Conservation (phyloP, 805 yeast species). For the Kuraishia molischiana region DNA sequence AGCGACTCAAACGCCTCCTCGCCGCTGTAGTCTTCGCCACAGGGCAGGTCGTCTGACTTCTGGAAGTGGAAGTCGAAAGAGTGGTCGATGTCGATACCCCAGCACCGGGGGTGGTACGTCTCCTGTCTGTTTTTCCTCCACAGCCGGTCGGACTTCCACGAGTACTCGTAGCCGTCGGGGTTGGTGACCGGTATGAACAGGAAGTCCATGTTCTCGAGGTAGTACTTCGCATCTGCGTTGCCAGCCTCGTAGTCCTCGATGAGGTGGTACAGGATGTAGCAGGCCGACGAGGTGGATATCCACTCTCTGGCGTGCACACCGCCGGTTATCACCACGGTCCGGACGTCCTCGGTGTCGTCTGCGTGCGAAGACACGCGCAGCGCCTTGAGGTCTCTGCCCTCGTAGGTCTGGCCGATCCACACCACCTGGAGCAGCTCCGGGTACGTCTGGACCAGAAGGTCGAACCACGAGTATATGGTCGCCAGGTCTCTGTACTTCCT, state of each 20-base stretch:
- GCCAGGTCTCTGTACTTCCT: slow-evolving; percentile 57
- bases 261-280: slow-evolving; percentile 43
- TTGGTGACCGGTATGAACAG: slow-evolving; percentile 76
- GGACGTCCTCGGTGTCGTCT: slow-evolving; percentile 24
- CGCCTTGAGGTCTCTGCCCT: slow-evolving; percentile 62
- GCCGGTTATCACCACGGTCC: slow-evolving; percentile 68
- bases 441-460: slow-evolving; percentile 45
- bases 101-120: slow-evolving; percentile 54
- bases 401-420: slow-evolving; percentile 65
- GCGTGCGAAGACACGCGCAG: slow-evolving; percentile 46
- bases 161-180: slow-evolving; percentile 84
- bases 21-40: slow-evolving; percentile 81
- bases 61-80: slow-evolving; percentile 73
- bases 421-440: slow-evolving; percentile 58
- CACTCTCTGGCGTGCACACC: slow-evolving; percentile 91
- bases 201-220: slow-evolving; percentile 54
- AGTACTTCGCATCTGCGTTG: slow-evolving; percentile 29
- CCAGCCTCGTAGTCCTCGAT: slow-evolving; percentile 33
- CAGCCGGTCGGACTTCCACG: slow-evolving; percentile 72
- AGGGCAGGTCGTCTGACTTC: slow-evolving; percentile 50
- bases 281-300: slow-evolving; percentile 65
- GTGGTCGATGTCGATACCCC: slow-evolving; percentile 82
- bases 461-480: slow-evolving; percentile 67
- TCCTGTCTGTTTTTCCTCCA: slow-evolving; percentile 89
- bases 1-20: slow-evolving; percentile 58